A percentile compares a stretch with the other conserved stretches of the same genome.
phyloP scores from a whole-genome alignment of 352 stramenopile genomes.

The Phytophthora citricola region DNA sequence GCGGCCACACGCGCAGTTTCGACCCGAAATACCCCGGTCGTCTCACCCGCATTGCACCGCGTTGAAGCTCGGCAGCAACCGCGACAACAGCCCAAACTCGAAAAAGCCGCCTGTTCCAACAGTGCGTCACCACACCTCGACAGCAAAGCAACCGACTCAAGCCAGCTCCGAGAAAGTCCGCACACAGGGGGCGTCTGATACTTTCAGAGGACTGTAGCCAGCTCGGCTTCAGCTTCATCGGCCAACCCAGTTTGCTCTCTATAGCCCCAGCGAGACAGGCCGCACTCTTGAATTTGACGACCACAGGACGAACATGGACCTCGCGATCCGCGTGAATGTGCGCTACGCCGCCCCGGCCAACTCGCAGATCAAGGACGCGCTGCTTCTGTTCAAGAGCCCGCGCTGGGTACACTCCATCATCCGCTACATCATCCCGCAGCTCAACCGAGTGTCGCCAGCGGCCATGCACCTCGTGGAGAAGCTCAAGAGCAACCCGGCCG shows the following conservation, averaged over 20 bases:
- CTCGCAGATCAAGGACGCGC: slow-evolving; percentile 89
- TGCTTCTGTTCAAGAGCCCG: slow-evolving; percentile 88
- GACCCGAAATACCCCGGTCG: slow-evolving; percentile 41
- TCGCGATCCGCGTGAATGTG: slow-evolving; percentile 90
- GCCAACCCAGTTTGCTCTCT: slow-evolving; percentile 4
- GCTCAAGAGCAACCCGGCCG: slow-evolving; percentile 55
- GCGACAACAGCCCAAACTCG: slow-evolving; percentile 32
- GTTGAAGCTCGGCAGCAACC: slow-evolving; percentile 17
- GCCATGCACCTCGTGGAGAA: slow-evolving; percentile 64
- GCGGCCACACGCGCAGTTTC: slow-evolving; percentile 4
- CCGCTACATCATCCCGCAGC: slow-evolving; percentile 89
- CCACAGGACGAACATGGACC: slow-evolving; percentile 59
- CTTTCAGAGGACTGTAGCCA: slow-evolving; percentile 23
- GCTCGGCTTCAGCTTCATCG: slow-evolving; percentile 14
- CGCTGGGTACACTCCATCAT: slow-evolving; percentile 92
- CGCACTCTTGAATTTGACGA: slow-evolving; percentile 25
- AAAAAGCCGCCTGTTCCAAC: slow-evolving; percentile 34
- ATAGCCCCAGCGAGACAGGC: slow-evolving; percentile 24
- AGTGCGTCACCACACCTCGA: slow-evolving; percentile 19
- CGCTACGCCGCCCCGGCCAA: slow-evolving; percentile 85
- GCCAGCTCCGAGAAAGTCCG: slow-evolving; percentile 29
- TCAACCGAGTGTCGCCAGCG: slow-evolving; percentile 83
- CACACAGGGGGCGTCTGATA: slow-evolving; percentile 21
- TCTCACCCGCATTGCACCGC: slow-evolving; percentile 24
- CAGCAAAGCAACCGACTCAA: neutral